Base-by-base conservation (phyloP, 2,329 filamentous ascomycete species). In the Paecilomyces fulvus region DNA sequence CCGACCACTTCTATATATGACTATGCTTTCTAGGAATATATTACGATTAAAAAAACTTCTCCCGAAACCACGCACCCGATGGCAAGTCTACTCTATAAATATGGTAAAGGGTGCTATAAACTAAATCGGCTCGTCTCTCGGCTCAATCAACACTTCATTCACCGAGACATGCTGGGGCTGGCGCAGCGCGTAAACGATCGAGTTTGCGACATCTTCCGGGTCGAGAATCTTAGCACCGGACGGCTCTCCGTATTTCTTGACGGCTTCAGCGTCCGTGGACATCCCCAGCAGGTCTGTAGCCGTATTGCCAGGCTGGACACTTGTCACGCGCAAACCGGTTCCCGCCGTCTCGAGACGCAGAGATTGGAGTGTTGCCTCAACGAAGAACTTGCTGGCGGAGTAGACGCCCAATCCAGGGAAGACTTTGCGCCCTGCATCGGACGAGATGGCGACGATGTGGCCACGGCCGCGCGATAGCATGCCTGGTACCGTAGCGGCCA, bases 401-500 rank as follows among this genome's bases (percentile, higher is more conserved):
- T 92, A 92, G 33, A 92, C 88, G 54, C 89, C 89, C 11, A 92
- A 75, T 0, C 89, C 89, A 0, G 89, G 87, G 75, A 92, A 92
- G 7, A 90, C 87, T 70, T 91, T 91, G 56, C 89, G 84, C 0
- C 88, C 89, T 1, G 89, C 89, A 61, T 92, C 89, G 0, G 88
- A 92, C 0, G 89, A 91, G 63, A 92, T 90, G 63, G 88, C 87
- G 3, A 92, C 86, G 60, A 92, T 82, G 71, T 92, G 89, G 3
- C 88, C 87, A 25, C 71, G 74, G 54, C 85, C 84, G 17, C 87
- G 86, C 5, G 79, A 74, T 10, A 92, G 79, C 87, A 92, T 92
- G 10, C 73, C 74, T 0, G 89, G 89, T 0, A 92, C 82, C 0
- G 82, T 83, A 1, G 86, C 80, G 0, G 87, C 82, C 2, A 92